phyloP scores from a whole-genome alignment of 805 yeast species.

The Wickerhamiella hasegawae region DNA sequence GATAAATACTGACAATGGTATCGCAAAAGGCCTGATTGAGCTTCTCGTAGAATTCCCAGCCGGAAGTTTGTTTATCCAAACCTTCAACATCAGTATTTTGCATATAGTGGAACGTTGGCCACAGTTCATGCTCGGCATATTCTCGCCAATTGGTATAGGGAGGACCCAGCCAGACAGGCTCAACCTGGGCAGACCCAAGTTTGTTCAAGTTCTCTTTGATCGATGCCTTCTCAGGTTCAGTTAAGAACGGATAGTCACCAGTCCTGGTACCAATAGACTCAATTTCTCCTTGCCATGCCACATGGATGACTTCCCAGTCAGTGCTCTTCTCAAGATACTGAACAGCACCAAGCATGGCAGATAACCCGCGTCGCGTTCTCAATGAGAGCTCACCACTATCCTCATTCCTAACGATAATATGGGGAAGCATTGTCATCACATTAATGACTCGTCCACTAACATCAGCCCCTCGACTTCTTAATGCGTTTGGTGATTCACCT shows the following conservation, averaged over 20 bases:
- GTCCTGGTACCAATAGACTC: slow-evolving; percentile 7
- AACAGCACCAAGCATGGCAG: slow-evolving; percentile 68
- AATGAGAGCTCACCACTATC: slow-evolving; percentile 31
- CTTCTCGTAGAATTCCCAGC: slow-evolving; percentile 71
- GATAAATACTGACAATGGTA: slow-evolving; percentile 52
- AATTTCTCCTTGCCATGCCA: slow-evolving; percentile 95
- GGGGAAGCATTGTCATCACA: slow-evolving; percentile 54
- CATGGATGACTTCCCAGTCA: slow-evolving; percentile 73
- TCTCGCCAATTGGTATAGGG: slow-evolving; percentile 68
- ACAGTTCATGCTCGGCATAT: slow-evolving; percentile 76
- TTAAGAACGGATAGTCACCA: slow-evolving; percentile 14
- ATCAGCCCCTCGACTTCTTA: slow-evolving; percentile 12
- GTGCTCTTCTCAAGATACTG: slow-evolving; percentile 35
- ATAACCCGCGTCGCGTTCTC: slow-evolving; percentile 50
- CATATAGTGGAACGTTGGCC: slow-evolving; percentile 94
- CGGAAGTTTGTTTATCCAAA: slow-evolving; percentile 38
- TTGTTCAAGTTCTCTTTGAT: slow-evolving; percentile 30
- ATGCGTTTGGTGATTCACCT: slow-evolving; percentile 11
- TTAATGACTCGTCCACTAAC: slow-evolving; percentile 53
- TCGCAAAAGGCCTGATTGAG: slow-evolving; percentile 85
- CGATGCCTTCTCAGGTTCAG: slow-evolving; percentile 30
- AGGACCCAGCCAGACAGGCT: slow-evolving; percentile 75
- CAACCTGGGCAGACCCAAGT: slow-evolving; percentile 8
- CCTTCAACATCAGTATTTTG: slow-evolving; percentile 23
- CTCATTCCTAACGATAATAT: slow-evolving; percentile 33